Percentiles rank a stretch among this genome's conserved stretches.
Conservation (phyloP, 495 filamentous ascomycete genomes). For the Tuber indicum region DNA sequence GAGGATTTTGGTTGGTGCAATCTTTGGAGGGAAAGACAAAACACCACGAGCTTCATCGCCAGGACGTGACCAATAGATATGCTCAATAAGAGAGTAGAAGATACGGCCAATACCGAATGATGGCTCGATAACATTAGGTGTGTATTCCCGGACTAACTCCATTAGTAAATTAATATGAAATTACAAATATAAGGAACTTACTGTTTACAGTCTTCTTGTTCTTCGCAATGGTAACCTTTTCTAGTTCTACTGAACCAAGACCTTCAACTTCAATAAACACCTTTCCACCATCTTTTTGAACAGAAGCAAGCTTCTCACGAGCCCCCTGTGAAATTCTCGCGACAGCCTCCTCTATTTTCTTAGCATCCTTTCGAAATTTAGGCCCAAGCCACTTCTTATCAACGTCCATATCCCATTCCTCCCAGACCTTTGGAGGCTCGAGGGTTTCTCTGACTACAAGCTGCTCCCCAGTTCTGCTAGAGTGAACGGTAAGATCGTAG, state of each 20-base stretch:
- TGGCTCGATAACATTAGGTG: constrained; percentile 64
- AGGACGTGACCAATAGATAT: constrained; percentile 59
- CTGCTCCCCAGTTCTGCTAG: constrained; percentile 55
- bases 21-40: constrained; percentile 64
- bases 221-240: constrained; percentile 54
- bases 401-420: constrained; percentile 57
- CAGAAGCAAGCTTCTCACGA: constrained; percentile 51
- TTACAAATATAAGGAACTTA: not conserved
- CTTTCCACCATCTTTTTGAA: constrained; percentile 50
- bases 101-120: constrained; percentile 68
- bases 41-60: constrained; percentile 63
- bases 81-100: constrained; percentile 58
- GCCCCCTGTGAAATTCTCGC: constrained; percentile 53
- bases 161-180: not conserved
- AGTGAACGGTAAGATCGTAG: constrained; percentile 61
- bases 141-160: constrained; percentile 51
- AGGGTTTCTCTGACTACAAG: constrained; percentile 55
- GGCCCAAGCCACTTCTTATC: constrained; percentile 63
- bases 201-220: constrained; percentile 52
- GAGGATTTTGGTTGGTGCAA: constrained; percentile 71
- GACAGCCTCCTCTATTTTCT: constrained; percentile 54
- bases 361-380: constrained; percentile 58
- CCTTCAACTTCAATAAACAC: constrained; percentile 53
- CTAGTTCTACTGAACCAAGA: constrained; percentile 55
- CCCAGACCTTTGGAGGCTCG: constrained; percentile 51